phyloP scores from a whole-genome alignment of 495 filamentous ascomycete species.

The Tuber melanosporum region DNA sequence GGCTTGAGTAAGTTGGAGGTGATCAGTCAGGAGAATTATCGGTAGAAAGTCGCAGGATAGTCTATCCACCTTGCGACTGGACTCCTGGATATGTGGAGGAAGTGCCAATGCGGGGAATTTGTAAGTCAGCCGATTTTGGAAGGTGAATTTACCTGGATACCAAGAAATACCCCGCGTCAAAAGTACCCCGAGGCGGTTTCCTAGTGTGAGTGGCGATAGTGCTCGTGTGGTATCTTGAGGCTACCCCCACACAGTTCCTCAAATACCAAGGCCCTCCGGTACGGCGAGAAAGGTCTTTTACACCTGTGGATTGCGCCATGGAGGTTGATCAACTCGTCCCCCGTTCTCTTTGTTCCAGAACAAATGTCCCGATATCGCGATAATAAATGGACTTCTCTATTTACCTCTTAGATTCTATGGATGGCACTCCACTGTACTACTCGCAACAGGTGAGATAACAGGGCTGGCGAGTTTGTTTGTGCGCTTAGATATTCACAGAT shows the following conservation, averaged over 20 bases:
- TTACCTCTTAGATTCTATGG: no score
- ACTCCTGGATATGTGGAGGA: not conserved
- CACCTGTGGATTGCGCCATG: not conserved
- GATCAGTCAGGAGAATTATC: not conserved
- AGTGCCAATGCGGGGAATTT: no score
- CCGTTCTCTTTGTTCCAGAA: not conserved
- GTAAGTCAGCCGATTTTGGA: not conserved
- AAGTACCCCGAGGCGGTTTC: no score
- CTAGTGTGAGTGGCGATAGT: not conserved
- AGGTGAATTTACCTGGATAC: not conserved
- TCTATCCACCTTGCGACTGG: not conserved
- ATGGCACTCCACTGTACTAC: no score
- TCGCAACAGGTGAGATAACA: no score
- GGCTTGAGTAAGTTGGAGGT: not conserved
- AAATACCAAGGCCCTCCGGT: no score
- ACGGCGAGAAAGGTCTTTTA: not conserved
- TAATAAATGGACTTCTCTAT: not conserved
- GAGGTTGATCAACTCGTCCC: not conserved
- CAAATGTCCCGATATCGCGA: not conserved
- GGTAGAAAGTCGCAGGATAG: fast-evolving
- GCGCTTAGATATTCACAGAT: no score
- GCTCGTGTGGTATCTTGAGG: not conserved
- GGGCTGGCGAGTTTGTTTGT: no score
- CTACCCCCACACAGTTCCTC: not conserved
- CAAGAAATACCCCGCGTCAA: no score